Percentiles rank a stretch among this genome's conserved stretches.
Conservation (phyloP, 2,329 filamentous ascomycete species). For the Colletotrichum aenigma region DNA sequence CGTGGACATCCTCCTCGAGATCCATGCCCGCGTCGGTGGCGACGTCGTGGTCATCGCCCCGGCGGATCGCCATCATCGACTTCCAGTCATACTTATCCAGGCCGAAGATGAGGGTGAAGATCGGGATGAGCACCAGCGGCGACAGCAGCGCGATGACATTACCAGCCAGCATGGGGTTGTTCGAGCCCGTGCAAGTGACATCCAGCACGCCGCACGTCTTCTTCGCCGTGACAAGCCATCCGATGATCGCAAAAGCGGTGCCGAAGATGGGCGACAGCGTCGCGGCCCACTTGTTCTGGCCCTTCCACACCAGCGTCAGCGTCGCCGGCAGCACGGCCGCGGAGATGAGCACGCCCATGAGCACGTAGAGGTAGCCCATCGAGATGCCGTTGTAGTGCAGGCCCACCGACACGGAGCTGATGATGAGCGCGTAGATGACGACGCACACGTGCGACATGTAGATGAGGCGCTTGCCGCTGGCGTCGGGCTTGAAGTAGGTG, state of each 20-base stretch:
- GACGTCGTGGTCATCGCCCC: conserved; percentile 78
- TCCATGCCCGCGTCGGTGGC: conserved; percentile 67
- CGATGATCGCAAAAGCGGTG: conserved; percentile 68
- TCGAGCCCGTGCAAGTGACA: conserved; percentile 78
- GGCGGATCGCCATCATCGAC: conserved; percentile 80
- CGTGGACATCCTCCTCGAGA: conserved; percentile 62
- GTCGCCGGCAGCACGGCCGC: conserved; percentile 84
- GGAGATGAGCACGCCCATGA: conserved; percentile 92
- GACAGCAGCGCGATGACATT: conserved; percentile 84
- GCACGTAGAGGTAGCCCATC: conserved; percentile 87
- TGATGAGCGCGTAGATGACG: conserved; percentile 72
- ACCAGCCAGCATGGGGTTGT: conserved; percentile 86
- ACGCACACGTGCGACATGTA: conserved; percentile 80
- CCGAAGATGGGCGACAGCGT: conserved; percentile 71
- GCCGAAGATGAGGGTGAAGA: conserved; percentile 68
- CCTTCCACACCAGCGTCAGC: conserved; percentile 79
- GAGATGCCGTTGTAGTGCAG: conserved; percentile 76
- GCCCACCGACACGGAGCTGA: conserved; percentile 79
- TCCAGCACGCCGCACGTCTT: conserved; percentile 70
- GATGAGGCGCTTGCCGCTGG: conserved; percentile 77
- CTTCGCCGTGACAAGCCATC: conserved; percentile 78
- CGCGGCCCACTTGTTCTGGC: conserved; percentile 77
- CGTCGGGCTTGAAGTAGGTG: conserved; percentile 81
- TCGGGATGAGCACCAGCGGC: conserved; percentile 74
- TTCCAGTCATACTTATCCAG: conserved; percentile 83